Base-by-base conservation (phyloP, 345 rosid species). In the Pistacia atlantica region DNA sequence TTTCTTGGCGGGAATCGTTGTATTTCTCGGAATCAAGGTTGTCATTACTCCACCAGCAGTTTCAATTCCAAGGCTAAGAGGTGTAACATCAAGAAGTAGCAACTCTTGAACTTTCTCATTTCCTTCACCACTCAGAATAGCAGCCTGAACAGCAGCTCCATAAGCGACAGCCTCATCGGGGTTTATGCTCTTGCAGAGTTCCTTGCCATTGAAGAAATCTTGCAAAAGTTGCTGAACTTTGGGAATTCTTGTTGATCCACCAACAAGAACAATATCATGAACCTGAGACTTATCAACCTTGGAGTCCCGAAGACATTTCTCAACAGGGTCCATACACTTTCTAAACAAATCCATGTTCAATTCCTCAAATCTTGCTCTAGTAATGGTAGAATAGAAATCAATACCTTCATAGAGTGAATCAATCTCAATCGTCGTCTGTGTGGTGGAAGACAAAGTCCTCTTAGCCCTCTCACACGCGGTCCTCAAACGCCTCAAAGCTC, bases 161-260 rank as follows among this genome's bases (percentile, higher is more conserved):
- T 80, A 71, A 18, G 83, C 71, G 8, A 76, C 83, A 13, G 83
- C 80, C 73, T 80, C 83, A 51, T 80, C 80, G 1, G 83, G 83
- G 80, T 80, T 80, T 56, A 80, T 80, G 80, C 83, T 80, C 75
- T 80, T 75, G 83, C 83, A 80, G 58, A 80, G 83, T 49, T 80
- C 82, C 69, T 74, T 79, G 2, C 82, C 82, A 33, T 60, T 69
- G 79, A 79, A 79, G 75, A 79, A 74, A 65, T 75, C 83, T 62
- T 80, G 83, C 61, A 80, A 68, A 8, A 80, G 61, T n/a, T 80
- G 83, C 61, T 80, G 83, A 20, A 80, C 75, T 52, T 80, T 80
- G 28, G 83, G 80, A 59, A 80, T 80, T 71, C 83, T 71, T 12
- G 80, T 80, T 1, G 83, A 76, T 4, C 82, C 82, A 12, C 82